Evolutionary conservation across 1,284 basidiomycete species (phyloP), one percentile per base, ranked within the genome.

Genomic region (Acaromyces ingoldii): DNA sequence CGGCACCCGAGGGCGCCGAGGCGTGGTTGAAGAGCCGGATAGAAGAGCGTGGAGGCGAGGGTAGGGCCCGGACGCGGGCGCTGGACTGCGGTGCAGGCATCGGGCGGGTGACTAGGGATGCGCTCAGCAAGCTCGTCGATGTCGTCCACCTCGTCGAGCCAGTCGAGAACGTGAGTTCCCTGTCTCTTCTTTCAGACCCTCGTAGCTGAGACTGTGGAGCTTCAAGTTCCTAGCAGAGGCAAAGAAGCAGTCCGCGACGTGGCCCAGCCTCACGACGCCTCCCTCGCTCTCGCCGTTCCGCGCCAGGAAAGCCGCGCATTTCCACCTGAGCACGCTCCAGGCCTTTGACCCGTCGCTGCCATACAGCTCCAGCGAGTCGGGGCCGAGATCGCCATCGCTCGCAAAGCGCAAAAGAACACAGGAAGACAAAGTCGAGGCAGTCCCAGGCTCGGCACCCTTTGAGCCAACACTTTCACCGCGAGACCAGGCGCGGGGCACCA

Each of bases 141-240:
- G 61, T 72, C 36, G 72, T 75, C 6, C 69, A 74, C 39, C 55
- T 75, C 38, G 72, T 74, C 39, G 72, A 75, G 52, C 72, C 72
- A 1, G 71, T 73, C 6, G 52, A 53, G 46, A 72, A 72, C 13
- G 53, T 56, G 41, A 53, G 53, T 55, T 3, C n/a, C 21, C 30
- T 17, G 10, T 7, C 31, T 13, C 13, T 33, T 6, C 10, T 37
- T 45, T 2, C 22, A 11, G 39, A 19, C 15, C 19, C 37, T 42
- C 13, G 24, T 51, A 3, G n/a, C 33, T 25, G 11, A 19, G 11
- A n/a, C 24, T 40, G 4, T 51, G 2, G n/a, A 25, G 9, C 30
- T 25, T 25, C 1, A 41, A 55, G 60, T 72, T 74, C 50, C 56
- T 74, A 3, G 52, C 43, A 5, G 65, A 71, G 48, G 72, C 72